Evolutionary conservation across 2,329 filamentous ascomycete species (phyloP).

Genomic region (Calonectria montana): DNA sequence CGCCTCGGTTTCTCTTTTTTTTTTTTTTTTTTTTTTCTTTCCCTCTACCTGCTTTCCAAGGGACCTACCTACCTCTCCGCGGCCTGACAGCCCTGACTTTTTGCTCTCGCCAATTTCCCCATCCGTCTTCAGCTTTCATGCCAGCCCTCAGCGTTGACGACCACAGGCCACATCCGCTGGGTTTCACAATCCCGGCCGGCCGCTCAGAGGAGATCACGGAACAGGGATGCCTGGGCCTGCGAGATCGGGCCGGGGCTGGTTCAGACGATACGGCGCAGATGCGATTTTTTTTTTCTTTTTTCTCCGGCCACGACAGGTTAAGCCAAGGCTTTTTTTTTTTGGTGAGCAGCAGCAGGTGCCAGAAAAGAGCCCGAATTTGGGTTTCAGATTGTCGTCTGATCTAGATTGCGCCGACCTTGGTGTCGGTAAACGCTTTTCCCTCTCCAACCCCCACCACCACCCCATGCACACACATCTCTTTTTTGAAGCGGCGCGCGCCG

Average conservation of each 20-base stretch:
- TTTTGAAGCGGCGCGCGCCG: no score
- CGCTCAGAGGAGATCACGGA: not conserved
- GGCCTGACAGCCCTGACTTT: not conserved
- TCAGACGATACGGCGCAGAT: not conserved
- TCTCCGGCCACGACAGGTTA: not conserved
- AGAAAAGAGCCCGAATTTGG: not conserved
- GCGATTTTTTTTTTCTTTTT: not conserved
- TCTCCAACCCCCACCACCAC: not conserved
- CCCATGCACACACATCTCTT: not conserved
- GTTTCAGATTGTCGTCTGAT: constrained; percentile 6
- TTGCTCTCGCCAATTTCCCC: not conserved
- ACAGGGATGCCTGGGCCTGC: not conserved
- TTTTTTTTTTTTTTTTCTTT: not conserved
- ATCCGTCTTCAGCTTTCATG: not conserved
- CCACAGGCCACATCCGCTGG: not conserved
- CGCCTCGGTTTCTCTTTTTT: not conserved
- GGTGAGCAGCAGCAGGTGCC: not conserved
- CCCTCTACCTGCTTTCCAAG: no score
- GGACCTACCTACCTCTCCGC: not conserved
- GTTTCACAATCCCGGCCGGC: not conserved
- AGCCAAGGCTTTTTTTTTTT: not conserved
- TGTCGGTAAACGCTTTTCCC: not conserved
- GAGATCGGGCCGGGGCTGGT: not conserved
- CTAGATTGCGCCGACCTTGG: not conserved
- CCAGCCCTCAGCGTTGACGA: not conserved